phyloP scores from a whole-genome alignment of 805 yeast genomes.

The Tetrapisispora iriomotensis region DNA sequence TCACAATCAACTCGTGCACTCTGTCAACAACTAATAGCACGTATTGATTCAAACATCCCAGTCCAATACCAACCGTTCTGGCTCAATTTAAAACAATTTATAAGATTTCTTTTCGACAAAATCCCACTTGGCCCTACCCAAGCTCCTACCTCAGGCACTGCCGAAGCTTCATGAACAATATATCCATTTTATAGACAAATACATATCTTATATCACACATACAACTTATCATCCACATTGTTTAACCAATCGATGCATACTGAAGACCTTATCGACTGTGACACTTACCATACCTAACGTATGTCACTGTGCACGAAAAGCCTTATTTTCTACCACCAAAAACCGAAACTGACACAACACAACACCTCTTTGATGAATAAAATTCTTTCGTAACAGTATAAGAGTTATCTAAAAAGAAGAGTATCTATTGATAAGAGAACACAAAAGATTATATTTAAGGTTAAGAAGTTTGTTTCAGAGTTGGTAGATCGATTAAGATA shows the following conservation, averaged over 20 bases:
- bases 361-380: too few relatives aligned
- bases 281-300: neutral
- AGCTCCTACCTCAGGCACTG: neutral
- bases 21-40: slow-evolving; percentile 37
- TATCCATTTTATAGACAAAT: neutral
- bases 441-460: too few relatives aligned
- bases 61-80: slow-evolving; percentile 24
- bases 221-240: neutral
- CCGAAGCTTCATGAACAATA: neutral
- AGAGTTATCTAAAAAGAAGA: too few relatives aligned
- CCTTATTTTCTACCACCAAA: too few relatives aligned
- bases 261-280: too few relatives aligned
- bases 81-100: slow-evolving; percentile 14
- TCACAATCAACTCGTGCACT: slow-evolving; percentile 45
- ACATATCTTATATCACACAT: neutral
- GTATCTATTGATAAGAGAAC: too few relatives aligned
- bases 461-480: too few relatives aligned
- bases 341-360: too few relatives aligned
- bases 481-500: too few relatives aligned
- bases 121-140: slow-evolving; percentile 1
- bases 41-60: slow-evolving; percentile 34
- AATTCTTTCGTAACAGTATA: too few relatives aligned
- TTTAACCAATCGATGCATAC: too few relatives aligned
- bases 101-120: slow-evolving; percentile 6
- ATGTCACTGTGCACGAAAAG: neutral